Percentiles rank a stretch among this genome's conserved stretches.
These are phyloP conservation scores for Elsinoe australis DNA, from an alignment of 2,329 filamentous ascomycete genomes.

Conservation along the genomic window DNA sequence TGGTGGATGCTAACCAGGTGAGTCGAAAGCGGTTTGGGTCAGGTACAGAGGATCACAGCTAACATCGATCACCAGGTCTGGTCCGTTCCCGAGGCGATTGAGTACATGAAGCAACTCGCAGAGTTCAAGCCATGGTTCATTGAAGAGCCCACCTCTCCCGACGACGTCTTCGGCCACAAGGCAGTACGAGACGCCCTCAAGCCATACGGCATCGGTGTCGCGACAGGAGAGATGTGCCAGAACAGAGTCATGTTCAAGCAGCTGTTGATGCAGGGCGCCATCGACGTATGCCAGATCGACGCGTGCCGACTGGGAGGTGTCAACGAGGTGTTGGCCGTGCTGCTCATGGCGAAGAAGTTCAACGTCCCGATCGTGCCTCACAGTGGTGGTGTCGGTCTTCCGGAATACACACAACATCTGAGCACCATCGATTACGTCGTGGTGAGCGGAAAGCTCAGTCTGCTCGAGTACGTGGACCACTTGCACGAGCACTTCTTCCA, in stretches of 20 bases:
- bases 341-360: slow-evolving; percentile 76
- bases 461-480: slow-evolving; percentile 89
- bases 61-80: too few relatives aligned
- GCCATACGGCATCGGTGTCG: slow-evolving; percentile 70
- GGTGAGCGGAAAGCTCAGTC: slow-evolving; percentile 69
- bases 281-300: slow-evolving; percentile 84
- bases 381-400: slow-evolving; percentile 79
- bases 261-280: slow-evolving; percentile 67
- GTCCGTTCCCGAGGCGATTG: slow-evolving; percentile 82
- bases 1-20: slow-evolving; percentile 88
- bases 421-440: slow-evolving; percentile 89
- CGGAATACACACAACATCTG: slow-evolving; percentile 89
- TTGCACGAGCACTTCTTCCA: slow-evolving; percentile 88
- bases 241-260: slow-evolving; percentile 94
- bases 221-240: slow-evolving; percentile 92
- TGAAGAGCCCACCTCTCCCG: slow-evolving; percentile 84
- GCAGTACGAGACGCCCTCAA: slow-evolving; percentile 72
- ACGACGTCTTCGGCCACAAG: slow-evolving; percentile 83
- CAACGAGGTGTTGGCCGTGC: slow-evolving; percentile 84
- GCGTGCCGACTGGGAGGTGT: slow-evolving; percentile 84
- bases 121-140: slow-evolving; percentile 91
- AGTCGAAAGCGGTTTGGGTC: too few relatives aligned
- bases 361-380: slow-evolving; percentile 79
- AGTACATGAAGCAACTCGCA: slow-evolving; percentile 72
- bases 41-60: too few relatives aligned